A percentile compares a stretch with the other conserved stretches of the same genome.
Evolutionary conservation across 306 rosid species (phyloP).

Genomic region (Cotoneaster glaucophyllus): DNA sequence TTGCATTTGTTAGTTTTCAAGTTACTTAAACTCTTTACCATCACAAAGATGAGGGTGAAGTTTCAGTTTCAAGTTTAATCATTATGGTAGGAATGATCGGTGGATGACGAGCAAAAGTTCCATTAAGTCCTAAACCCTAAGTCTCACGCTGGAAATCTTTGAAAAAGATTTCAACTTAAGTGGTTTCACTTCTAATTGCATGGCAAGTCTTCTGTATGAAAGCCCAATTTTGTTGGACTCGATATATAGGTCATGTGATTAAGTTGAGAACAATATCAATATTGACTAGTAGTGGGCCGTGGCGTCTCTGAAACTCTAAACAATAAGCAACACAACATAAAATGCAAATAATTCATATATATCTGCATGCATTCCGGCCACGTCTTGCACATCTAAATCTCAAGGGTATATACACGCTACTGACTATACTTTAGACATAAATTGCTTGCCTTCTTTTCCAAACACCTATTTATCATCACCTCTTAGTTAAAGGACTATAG

Average conservation of each 20-base stretch:
- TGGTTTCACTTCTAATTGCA: not conserved
- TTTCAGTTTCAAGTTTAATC: too few species aligned
- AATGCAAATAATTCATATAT: not conserved
- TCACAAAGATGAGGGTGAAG: not conserved
- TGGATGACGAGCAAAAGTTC: too few species aligned
- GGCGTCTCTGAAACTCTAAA: not conserved
- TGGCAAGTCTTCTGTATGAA: too few species aligned
- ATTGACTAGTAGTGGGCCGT: not conserved
- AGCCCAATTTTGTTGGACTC: not conserved
- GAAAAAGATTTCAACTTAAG: not conserved
- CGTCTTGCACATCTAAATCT: not conserved
- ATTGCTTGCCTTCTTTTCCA: not conserved
- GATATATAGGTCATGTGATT: not conserved
- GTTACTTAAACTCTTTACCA: too few species aligned
- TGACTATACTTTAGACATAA: not conserved
- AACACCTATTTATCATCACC: not conserved
- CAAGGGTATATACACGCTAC: not conserved
- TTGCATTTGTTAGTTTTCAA: too few species aligned
- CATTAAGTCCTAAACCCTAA: too few species aligned
- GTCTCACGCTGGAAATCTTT: not conserved
- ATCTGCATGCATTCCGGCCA: too few species aligned
- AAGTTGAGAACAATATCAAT: too few species aligned
- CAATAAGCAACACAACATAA: too few species aligned
- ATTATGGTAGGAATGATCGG: too few species aligned
- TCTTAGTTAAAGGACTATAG: not conserved